Conservation (phyloP, 768 basidiomycete genomes). For the Trametes gibbosa region DNA sequence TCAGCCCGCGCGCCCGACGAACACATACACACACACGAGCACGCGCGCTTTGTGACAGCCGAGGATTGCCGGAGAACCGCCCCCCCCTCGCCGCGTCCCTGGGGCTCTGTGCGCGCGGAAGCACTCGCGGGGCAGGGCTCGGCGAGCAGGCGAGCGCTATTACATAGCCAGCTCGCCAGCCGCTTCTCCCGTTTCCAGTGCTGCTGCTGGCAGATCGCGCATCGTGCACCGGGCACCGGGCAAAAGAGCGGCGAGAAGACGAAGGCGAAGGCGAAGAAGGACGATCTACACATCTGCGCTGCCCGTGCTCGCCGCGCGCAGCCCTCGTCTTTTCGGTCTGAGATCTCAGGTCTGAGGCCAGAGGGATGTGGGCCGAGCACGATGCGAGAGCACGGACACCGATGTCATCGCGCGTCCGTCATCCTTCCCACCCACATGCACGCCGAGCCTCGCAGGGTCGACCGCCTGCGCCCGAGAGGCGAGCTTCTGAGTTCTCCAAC, state of each 20-base stretch:
- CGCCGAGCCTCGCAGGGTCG: too few species aligned
- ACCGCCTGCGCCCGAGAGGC: too few species aligned
- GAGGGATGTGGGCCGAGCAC: too few species aligned
- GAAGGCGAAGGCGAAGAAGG: neutral
- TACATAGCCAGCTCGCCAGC: too few species aligned
- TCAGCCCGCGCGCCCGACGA: neutral
- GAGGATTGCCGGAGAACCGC: constrained; percentile 10
- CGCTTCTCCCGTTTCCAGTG: neutral
- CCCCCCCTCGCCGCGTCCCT: neutral
- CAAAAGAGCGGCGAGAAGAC: neutral
- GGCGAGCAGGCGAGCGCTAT: too few species aligned
- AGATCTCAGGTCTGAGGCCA: too few species aligned
- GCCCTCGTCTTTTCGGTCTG: neutral
- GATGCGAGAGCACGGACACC: too few species aligned
- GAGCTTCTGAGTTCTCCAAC: too few species aligned
- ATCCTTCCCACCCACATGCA: too few species aligned
- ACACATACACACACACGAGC: constrained; percentile 1
- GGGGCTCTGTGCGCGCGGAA: neutral
- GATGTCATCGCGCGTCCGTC: too few species aligned
- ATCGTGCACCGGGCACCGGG: neutral
- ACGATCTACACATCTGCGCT: neutral
- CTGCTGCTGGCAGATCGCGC: too few species aligned
- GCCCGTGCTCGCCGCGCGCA: neutral
- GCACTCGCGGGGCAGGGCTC: too few species aligned
- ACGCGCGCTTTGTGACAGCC: constrained; percentile 8